Evolutionary conservation across 768 basidiomycete species (phyloP).

Genomic region (Scleroderma bovista): DNA sequence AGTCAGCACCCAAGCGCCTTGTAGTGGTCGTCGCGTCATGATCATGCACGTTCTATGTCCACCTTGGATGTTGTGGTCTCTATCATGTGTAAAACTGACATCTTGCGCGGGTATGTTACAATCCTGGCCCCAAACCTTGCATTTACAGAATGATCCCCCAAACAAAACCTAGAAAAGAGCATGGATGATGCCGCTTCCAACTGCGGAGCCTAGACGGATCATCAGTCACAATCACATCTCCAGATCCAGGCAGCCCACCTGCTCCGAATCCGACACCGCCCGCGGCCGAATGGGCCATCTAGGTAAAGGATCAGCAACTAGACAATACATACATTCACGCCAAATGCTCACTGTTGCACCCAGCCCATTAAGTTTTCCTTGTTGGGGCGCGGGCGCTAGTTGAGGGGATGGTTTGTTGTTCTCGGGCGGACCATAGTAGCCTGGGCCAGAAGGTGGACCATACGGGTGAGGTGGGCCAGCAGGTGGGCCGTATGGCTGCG

Average conservation of each 20-base stretch:
- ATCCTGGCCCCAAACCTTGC: too few relatives aligned
- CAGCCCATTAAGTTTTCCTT: slow-evolving; percentile 33
- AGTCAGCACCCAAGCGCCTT: too few relatives aligned
- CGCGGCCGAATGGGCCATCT: slow-evolving; percentile 31
- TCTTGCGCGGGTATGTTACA: too few relatives aligned
- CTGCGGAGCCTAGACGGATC: slow-evolving; percentile 34
- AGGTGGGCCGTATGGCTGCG: slow-evolving; percentile 12
- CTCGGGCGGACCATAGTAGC: slow-evolving; percentile 24
- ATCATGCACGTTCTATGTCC: too few relatives aligned
- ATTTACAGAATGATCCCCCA: too few relatives aligned
- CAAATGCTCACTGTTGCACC: slow-evolving; percentile 32
- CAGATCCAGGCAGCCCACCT: slow-evolving; percentile 20
- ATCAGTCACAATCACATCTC: background rate
- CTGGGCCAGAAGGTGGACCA: slow-evolving; percentile 12
- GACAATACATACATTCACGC: background rate
- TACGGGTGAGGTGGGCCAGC: slow-evolving; percentile 12
- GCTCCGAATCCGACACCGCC: slow-evolving; percentile 47
- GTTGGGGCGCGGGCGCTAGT: slow-evolving; percentile 23
- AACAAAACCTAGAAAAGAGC: slow-evolving; percentile 42
- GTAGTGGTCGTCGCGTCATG: too few relatives aligned
- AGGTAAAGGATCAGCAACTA: slow-evolving; percentile 1
- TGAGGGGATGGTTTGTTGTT: slow-evolving; percentile 30
- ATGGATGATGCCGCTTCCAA: slow-evolving; percentile 41
- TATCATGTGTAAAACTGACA: too few relatives aligned
- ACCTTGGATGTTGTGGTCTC: too few relatives aligned